phyloP scores from a whole-genome alignment of 495 filamentous ascomycete genomes.

The Acidiella bohemica region DNA sequence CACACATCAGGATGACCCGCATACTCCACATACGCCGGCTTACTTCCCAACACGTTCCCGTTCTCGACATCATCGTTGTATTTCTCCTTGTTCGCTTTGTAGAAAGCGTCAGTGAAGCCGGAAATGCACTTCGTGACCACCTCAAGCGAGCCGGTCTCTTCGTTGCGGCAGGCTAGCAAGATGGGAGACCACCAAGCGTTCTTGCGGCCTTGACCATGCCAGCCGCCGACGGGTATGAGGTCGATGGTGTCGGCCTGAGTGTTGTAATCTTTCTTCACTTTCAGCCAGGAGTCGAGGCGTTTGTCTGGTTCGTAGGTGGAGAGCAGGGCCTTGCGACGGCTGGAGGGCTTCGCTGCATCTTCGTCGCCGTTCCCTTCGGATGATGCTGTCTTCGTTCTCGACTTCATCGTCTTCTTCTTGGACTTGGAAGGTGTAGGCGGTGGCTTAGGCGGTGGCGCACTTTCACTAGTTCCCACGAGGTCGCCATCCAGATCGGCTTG shows the following conservation, averaged over 20 bases:
- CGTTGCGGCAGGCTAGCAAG: slow-evolving; percentile 79
- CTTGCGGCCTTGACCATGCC: slow-evolving; percentile 90
- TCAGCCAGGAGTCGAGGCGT: slow-evolving; percentile 90
- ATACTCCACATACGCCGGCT: slow-evolving; percentile 31
- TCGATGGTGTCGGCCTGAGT: slow-evolving; percentile 69
- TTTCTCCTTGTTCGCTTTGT: slow-evolving; percentile 61
- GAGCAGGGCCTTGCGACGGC: slow-evolving; percentile 69
- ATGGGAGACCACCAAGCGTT: slow-evolving; percentile 95
- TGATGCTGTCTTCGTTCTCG: slow-evolving; percentile 16
- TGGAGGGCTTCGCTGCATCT: slow-evolving; percentile 25
- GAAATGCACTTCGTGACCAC: slow-evolving; percentile 96
- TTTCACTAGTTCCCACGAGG: slow-evolving; percentile 3
- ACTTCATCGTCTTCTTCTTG: slow-evolving; percentile 21
- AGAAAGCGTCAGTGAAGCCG: slow-evolving; percentile 88
- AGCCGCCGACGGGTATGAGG: slow-evolving; percentile 80
- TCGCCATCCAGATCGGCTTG: slow-evolving; percentile 25
- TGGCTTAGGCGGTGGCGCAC: slow-evolving; percentile 24
- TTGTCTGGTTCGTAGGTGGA: slow-evolving; percentile 95
- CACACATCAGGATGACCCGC: slow-evolving; percentile 68
- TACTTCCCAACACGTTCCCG: slow-evolving; percentile 30
- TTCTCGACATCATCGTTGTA: slow-evolving; percentile 46
- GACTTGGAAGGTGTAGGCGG: slow-evolving; percentile 18
- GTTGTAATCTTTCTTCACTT: slow-evolving; percentile 97
- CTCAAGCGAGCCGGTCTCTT: slow-evolving; percentile 66
- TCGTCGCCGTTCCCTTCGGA: neutral